Evolutionary conservation across 2,329 filamentous ascomycete species (phyloP).

Genomic region (Sclerotinia spermophila): DNA sequence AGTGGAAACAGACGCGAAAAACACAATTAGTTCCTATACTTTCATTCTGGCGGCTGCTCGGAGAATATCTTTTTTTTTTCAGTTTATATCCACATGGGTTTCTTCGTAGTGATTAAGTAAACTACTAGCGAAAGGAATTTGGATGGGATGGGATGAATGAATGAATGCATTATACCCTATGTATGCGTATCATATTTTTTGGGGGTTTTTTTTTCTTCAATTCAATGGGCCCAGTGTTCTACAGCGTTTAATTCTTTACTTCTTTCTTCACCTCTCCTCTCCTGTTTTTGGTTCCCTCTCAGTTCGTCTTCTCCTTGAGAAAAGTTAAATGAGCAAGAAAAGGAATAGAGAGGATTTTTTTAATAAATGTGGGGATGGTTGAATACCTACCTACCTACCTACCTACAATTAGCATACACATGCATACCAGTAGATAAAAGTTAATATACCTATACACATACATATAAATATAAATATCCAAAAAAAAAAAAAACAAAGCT

Average conservation of each 20-base stretch:
- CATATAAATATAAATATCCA: too few species aligned
- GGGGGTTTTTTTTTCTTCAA: too few species aligned
- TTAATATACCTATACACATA: too few species aligned
- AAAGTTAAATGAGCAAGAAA: accelerated
- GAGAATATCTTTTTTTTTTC: not conserved
- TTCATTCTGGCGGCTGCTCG: not conserved
- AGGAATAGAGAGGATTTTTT: not conserved
- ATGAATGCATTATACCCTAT: slow-evolving; percentile 7
- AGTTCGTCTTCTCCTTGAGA: too few species aligned
- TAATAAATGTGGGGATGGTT: not conserved
- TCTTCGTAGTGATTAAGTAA: not conserved
- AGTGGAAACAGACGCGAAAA: not conserved
- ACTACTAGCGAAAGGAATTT: not conserved
- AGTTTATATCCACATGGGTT: not conserved
- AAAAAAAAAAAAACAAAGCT: too few species aligned
- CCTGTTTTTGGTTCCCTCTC: not conserved
- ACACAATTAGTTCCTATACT: not conserved
- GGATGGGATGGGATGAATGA: not conserved
- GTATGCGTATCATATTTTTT: not conserved
- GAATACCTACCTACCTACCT: not conserved
- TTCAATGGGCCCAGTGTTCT: too few species aligned
- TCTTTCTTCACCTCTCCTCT: too few species aligned
- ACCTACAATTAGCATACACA: not conserved
- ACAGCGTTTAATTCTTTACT: not conserved
- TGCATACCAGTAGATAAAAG: not conserved